Percentiles rank a stretch among this genome's conserved stretches.
Evolutionary conservation across 164 flowering plant species (phyloP).

Genomic region (Cinnamomum chago): DNA sequence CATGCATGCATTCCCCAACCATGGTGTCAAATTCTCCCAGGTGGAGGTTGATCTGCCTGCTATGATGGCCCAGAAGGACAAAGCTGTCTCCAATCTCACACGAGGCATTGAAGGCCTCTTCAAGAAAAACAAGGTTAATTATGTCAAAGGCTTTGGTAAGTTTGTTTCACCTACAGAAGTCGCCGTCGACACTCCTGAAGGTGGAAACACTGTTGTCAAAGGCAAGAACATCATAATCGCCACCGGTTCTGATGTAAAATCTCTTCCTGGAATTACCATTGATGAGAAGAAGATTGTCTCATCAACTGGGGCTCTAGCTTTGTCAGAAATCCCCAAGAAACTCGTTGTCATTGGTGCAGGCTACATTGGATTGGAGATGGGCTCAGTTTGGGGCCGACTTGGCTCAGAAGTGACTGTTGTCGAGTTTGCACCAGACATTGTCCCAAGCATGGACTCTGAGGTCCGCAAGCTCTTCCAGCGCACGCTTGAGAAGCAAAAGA

Average conservation of each 20-base stretch:
- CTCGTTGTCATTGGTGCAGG: slow-evolving; percentile 84
- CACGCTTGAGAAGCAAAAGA: slow-evolving; percentile 72
- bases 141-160: slow-evolving; percentile 77
- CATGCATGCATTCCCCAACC: slow-evolving; percentile 54
- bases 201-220: slow-evolving; percentile 56
- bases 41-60: slow-evolving; percentile 79
- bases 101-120: slow-evolving; percentile 76
- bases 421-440: slow-evolving; percentile 74
- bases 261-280: slow-evolving; percentile 72
- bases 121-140: slow-evolving; percentile 81
- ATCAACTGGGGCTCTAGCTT: slow-evolving; percentile 72
- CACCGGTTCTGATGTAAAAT: slow-evolving; percentile 79
- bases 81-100: slow-evolving; percentile 66
- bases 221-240: slow-evolving; percentile 77
- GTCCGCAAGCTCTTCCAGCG: slow-evolving; percentile 71
- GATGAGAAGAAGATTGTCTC: slow-evolving; percentile 81
- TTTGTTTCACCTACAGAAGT: slow-evolving; percentile 66
- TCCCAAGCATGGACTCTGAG: slow-evolving; percentile 75
- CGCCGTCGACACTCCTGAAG: slow-evolving; percentile 66
- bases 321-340: slow-evolving; percentile 64
- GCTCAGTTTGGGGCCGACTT: slow-evolving; percentile 81
- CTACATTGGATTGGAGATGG: slow-evolving; percentile 92
- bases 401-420: slow-evolving; percentile 89
- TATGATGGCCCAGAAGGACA: slow-evolving; percentile 80
- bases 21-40: slow-evolving; percentile 64